Evolutionary conservation across 116 monocot species (phyloP).

Genomic region (Thalassia testudinum): DNA sequence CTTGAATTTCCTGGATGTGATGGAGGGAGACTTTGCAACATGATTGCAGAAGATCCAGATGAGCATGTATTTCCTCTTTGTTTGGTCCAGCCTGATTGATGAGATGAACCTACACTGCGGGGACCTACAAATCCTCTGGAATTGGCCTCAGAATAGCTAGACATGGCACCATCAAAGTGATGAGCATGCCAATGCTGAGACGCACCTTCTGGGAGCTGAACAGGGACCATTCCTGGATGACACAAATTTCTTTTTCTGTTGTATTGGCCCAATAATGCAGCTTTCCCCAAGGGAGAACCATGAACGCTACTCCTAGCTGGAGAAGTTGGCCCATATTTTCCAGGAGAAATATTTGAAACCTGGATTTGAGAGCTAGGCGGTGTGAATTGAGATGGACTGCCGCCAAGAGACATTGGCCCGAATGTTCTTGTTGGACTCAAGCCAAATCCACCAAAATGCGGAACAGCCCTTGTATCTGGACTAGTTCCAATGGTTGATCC

Average conservation of each 20-base stretch:
- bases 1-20: slow-evolving; percentile 7
- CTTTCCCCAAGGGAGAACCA: slow-evolving; percentile 53
- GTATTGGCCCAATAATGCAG: slow-evolving; percentile 41
- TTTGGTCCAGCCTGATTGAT: slow-evolving; percentile 39
- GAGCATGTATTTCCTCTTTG: slow-evolving; percentile 22
- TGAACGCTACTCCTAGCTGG: slow-evolving; percentile 40
- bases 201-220: slow-evolving; percentile 30
- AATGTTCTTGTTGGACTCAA: slow-evolving; percentile 47
- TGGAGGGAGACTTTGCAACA: slow-evolving; percentile 13
- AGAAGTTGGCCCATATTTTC: slow-evolving; percentile 60
- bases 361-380: slow-evolving; percentile 64
- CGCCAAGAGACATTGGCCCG: slow-evolving; percentile 75
- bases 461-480: slow-evolving; percentile 54
- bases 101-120: slow-evolving; percentile 20
- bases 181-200: slow-evolving; percentile 44
- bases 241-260: slow-evolving; percentile 39
- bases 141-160: slow-evolving; percentile 21
- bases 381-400: slow-evolving; percentile 87
- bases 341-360: slow-evolving; percentile 37
- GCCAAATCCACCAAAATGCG: slow-evolving; percentile 42
- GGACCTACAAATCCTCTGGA: slow-evolving; percentile 11
- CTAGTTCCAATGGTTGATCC: slow-evolving; percentile 62
- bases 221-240: slow-evolving; percentile 19
- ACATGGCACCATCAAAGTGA: slow-evolving; percentile 26
- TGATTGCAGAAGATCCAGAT: slow-evolving; percentile 11